Base-by-base conservation (phyloP, 2,329 filamentous ascomycete genomes). In the Xylaria sp. region DNA sequence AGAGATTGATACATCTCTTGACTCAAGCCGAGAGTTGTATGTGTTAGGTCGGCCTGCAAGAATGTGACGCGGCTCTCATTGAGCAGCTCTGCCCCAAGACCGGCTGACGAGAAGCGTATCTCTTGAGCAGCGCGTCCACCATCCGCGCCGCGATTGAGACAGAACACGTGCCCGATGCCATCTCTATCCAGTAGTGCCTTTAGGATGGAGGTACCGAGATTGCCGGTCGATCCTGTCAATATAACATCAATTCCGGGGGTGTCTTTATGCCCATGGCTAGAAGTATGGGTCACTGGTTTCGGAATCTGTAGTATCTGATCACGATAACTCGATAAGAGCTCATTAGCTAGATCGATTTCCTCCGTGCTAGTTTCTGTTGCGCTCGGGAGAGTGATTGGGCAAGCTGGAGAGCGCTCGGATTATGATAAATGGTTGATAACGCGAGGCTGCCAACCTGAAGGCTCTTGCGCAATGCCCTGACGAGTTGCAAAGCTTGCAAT, bases 171-270 rank as follows among this genome's bases (percentile, higher is more conserved):
- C 1, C 70, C 69, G 18, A 77, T 65, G 0, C 34, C 39, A 13
- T 13, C 18, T 56, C 0, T 57, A 23, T 0, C 62, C 5, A 78
- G 74, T 1, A 78, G 63, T 0, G 71, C 51, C 13, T 39, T 41
- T 7, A 78, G 56, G 1, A 78, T 65, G 28, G 73, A 73, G 12
- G 74, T 75, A 4, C 77, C 77, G 2, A 78, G 46, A 0, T 71
- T 72, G 1, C 77, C 76, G 1, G 74, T 78, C 0, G 76, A 77
- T 1, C 77, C 78, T 0, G 77, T 79, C 4, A 79, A 60, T n/a
- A 79, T 25, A 34, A 78, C 71, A 18, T 75, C 63, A 32, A 56
- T 15, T 15, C 13, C 9, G 2, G 39, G 15, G 2, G 37, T 34
- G 5, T 55, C 58, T 1, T 37, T n/a, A 10, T 58, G 55, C 25